These are phyloP conservation scores for Tetracladium maxilliforme DNA, from an alignment of 2,329 filamentous ascomycete species.

Conservation along the genomic window DNA sequence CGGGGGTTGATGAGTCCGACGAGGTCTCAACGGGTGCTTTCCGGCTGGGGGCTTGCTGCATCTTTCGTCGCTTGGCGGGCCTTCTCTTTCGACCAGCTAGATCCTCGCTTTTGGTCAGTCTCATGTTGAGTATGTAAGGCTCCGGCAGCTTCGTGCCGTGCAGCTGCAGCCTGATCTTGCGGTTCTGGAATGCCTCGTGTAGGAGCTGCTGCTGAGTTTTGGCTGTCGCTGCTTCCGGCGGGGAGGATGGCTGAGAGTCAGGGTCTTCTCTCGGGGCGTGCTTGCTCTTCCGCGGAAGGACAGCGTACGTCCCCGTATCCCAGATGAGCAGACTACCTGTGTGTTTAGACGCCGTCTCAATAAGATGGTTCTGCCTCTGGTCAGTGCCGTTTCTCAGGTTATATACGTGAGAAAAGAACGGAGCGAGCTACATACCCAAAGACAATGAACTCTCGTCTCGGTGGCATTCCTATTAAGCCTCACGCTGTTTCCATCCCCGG, in stretches of 20 bases:
- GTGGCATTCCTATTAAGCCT: slow-evolving; percentile 42
- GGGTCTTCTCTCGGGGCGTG: slow-evolving; percentile 15
- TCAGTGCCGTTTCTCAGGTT: no score
- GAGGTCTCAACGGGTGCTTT: slow-evolving; percentile 8
- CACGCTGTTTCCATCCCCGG: slow-evolving; percentile 38
- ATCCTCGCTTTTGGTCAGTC: slow-evolving; percentile 31
- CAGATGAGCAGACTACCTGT: slow-evolving; percentile 47
- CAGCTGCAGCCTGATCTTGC: slow-evolving; percentile 41
- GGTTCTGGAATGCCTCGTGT: slow-evolving; percentile 30
- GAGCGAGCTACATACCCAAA: slow-evolving; percentile 32
- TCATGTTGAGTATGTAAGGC: slow-evolving; percentile 36
- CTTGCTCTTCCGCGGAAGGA: slow-evolving; percentile 28
- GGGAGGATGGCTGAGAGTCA: slow-evolving; percentile 14
- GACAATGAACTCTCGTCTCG: slow-evolving; percentile 44
- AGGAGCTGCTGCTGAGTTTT: slow-evolving; percentile 30
- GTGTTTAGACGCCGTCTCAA: slow-evolving; percentile 36
- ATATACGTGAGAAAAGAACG: background rate
- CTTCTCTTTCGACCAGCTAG: slow-evolving; percentile 12
- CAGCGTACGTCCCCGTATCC: slow-evolving; percentile 44
- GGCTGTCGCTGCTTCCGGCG: slow-evolving; percentile 1
- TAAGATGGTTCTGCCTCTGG: slow-evolving; percentile 36
- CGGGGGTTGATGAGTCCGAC: slow-evolving; percentile 19
- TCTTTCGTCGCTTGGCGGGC: no score
- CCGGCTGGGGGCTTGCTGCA: no score
- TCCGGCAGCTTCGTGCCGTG: slow-evolving; percentile 36